Evolutionary conservation across 768 basidiomycete species (phyloP), one percentile per base, ranked within the genome.

Genomic region (Macrolepiota dolichaula): DNA sequence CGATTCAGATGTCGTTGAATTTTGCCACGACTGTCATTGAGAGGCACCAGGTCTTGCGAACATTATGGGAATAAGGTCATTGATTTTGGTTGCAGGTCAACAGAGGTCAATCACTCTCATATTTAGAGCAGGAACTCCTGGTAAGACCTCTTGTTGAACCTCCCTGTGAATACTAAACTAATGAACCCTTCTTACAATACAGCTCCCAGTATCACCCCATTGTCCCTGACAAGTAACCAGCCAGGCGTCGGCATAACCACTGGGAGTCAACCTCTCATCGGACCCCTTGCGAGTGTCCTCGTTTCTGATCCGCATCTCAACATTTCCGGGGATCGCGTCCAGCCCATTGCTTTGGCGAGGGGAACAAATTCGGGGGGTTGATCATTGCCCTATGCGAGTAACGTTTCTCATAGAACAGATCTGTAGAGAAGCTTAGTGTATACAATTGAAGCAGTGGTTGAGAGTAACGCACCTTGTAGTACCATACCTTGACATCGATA

Each of bases 401-500:
- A n/a, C 97, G 87, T 37, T 87, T 82, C 61, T 96, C 91, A 74
- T 98, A 99, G 82, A 99, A 99, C 11, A 99, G 84, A 73, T 98
- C 96, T 78, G 40, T 15, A 42, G 42, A 51, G 25, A 19, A 46
- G 7, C 7, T 32, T 7, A 32, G 29, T 32, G 7, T 7, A 7
- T 32, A n/a, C n/a, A n/a, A n/a, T n/a, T n/a, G n/a, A n/a, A n/a
- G n/a, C n/a, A 27, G 38, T 38, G 13, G 49, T 36, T 62, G 19
- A 38, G n/a, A 32, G 12, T 19, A 24, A 70, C 81, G 55, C 61
- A 94, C 93, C 93, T 82, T 98, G 97, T 32, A 93, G 78, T 13
- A 98, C 97, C 97, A 99, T 99, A 57, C 97, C 77, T 99, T 98
- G 70, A 98, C 94, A 61, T 97, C 97, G 64, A 98, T 97, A 69